Evolutionary conservation across 2,329 filamentous ascomycete species (phyloP), one percentile per base, ranked within the genome.

Genomic region (Ceratocystiopsis minuta): DNA sequence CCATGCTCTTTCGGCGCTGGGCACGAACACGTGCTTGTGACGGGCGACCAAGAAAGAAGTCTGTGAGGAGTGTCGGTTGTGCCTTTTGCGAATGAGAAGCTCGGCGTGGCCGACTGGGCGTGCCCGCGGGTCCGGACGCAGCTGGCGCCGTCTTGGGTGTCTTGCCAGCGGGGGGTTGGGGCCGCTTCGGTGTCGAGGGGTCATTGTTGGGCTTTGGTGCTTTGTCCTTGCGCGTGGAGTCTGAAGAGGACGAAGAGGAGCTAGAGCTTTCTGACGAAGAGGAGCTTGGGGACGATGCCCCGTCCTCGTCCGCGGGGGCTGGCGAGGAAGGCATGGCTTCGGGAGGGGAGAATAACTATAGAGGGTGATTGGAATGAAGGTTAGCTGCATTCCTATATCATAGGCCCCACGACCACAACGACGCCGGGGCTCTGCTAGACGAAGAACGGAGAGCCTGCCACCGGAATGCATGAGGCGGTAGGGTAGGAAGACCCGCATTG

Each of bases 1-100:
- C 69, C 50, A 75, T 57, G 51, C 69, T 72, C 58, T 70, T 70
- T 50, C 74, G 64, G 48, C 71, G 64, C 39, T 64, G 60, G 13
- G 64, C 62, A 10, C 67, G 60, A 10, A 70, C 46, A 24, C 74
- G 66, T n/a, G 67, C 66, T 3, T 72, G 64, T 11, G 71, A 67
- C 2, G 66, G 72, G 16, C 70, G 64, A 14, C 72, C 72, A 18
- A 71, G 58, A 34, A 76, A 60, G 52, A 76, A 76, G 54, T 76
- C 72, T 32, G 60, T 59, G 10, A 76, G 60, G 5, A 76, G 57
- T 2, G 66, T 72, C 13, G 65, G 64, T 42, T 66, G 62, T 6
- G 59, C 56, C 42, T 61, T 66, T 41, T 59, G 65, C 20, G 62
- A 57, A 38, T 56, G 56, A 17, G 61, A 53, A 37, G 58, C 38